Percentiles rank a stretch among this genome's conserved stretches.
Conservation (phyloP, 179 eudicot genomes). For the Kewa caespitosa region DNA sequence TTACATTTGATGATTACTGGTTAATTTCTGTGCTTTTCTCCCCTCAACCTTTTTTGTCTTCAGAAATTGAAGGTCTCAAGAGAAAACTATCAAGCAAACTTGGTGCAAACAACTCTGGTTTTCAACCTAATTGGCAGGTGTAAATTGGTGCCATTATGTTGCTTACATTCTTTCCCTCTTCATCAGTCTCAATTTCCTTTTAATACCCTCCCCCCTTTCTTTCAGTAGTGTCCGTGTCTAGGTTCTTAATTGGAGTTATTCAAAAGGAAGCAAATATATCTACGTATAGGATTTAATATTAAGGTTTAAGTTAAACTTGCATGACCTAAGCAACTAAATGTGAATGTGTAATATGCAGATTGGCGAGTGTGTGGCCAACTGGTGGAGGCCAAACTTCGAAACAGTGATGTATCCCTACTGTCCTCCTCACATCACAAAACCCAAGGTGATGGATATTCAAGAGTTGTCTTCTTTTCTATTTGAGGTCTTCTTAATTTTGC, state of each 20-base stretch:
- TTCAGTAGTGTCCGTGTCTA: not conserved
- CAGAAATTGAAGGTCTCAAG: constrained; percentile 85
- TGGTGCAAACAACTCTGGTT: constrained; percentile 62
- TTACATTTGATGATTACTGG: constrained; percentile 1
- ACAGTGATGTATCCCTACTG: constrained; percentile 87
- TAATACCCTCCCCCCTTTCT: not conserved
- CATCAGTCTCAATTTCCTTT: not conserved
- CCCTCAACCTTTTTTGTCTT: not conserved
- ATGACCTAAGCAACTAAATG: not conserved
- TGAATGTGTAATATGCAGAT: constrained; percentile 46
- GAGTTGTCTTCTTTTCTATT: not conserved
- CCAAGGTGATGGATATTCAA: constrained; percentile 54
- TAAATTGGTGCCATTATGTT: not conserved
- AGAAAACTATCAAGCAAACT: constrained; percentile 86
- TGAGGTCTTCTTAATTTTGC: not conserved
- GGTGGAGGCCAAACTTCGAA: constrained; percentile 98
- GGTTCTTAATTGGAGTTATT: not conserved
- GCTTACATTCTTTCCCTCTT: not conserved
- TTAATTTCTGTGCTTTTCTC: not conserved
- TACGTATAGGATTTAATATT: too few relatives aligned
- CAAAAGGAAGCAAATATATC: not conserved
- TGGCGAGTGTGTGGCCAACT: constrained; percentile 86
- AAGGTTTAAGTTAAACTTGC: not conserved
- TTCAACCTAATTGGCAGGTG: constrained; percentile 94
- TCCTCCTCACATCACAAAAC: constrained; percentile 91